phyloP scores from a whole-genome alignment of 2,329 filamentous ascomycete genomes.

The Diaporthe helianthi region DNA sequence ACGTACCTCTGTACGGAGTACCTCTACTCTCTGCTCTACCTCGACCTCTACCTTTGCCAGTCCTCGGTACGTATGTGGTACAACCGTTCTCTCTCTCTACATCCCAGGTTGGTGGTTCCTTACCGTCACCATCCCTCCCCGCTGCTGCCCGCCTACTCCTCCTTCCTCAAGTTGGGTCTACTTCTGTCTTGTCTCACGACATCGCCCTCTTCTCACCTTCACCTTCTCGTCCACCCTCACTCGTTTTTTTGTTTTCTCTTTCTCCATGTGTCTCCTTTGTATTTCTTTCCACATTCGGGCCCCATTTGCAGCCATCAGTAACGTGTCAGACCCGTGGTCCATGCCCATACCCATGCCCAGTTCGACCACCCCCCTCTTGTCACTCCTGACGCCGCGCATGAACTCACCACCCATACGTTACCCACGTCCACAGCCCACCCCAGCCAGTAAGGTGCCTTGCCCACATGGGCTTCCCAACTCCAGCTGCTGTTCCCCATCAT shows the following conservation, averaged over 20 bases:
- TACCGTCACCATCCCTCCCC: background rate
- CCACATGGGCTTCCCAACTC: constrained; percentile 18
- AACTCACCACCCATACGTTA: constrained; percentile 24
- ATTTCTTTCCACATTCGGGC: constrained; percentile 18
- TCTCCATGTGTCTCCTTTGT: constrained; percentile 23
- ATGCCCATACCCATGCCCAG: background rate
- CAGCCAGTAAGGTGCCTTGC: constrained; percentile 32
- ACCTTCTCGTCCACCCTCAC: constrained; percentile 1
- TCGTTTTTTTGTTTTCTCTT: constrained; percentile 22
- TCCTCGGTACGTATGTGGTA: background rate
- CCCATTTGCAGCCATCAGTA: constrained; percentile 23
- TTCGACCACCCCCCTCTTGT: constrained; percentile 9
- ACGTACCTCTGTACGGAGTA: constrained; percentile 19
- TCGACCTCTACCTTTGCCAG: background rate
- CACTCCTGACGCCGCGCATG: constrained; percentile 28
- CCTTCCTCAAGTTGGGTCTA: constrained; percentile 10
- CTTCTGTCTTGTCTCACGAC: constrained; percentile 27
- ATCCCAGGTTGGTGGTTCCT: constrained; percentile 8
- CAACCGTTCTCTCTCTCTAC: background rate
- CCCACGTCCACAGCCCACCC: constrained; percentile 14
- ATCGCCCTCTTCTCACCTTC: constrained; percentile 12
- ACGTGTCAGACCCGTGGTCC: constrained; percentile 9
- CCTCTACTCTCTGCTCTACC: background rate
- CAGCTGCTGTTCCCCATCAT: constrained; percentile 32
- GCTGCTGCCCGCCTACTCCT: background rate